Conservation (phyloP, 306 rosid species). For the Acacia acuminata region DNA sequence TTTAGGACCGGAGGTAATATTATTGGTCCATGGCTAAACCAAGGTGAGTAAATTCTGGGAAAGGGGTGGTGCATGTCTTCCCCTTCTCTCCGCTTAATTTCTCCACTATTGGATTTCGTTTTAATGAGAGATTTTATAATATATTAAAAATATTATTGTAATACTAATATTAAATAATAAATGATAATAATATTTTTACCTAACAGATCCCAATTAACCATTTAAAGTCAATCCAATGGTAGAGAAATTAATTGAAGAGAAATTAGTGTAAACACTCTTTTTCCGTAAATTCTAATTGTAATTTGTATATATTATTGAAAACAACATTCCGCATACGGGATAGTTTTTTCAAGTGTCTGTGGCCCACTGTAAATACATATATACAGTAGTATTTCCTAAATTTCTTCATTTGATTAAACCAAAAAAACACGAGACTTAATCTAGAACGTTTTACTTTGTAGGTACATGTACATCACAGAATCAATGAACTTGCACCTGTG, state of each 20-base stretch:
- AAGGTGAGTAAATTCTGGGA: too few relatives aligned
- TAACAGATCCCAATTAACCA: rapidly evolving
- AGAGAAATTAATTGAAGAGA: too few relatives aligned
- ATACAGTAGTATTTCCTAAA: background rate
- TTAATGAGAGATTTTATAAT: too few relatives aligned
- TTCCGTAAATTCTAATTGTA: background rate
- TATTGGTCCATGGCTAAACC: too few relatives aligned
- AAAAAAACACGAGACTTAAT: background rate
- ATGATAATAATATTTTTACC: too few relatives aligned
- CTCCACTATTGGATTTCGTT: rapidly evolving
- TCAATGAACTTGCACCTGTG: background rate
- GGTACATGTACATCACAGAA: background rate
- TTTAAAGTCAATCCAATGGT: too few relatives aligned
- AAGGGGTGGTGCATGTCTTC: too few relatives aligned
- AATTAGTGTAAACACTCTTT: too few relatives aligned
- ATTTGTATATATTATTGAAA: background rate
- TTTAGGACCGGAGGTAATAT: too few relatives aligned
- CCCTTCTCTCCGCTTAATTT: too few relatives aligned
- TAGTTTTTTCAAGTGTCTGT: background rate
- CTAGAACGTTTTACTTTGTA: background rate
- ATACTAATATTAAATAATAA: too few relatives aligned
- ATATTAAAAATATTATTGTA: too few relatives aligned
- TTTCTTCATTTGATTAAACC: background rate
- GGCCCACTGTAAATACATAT: background rate
- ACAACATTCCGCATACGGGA: background rate